phyloP scores from a whole-genome alignment of 2,329 filamentous ascomycete species.

The Tolypocladium guangdongense region DNA sequence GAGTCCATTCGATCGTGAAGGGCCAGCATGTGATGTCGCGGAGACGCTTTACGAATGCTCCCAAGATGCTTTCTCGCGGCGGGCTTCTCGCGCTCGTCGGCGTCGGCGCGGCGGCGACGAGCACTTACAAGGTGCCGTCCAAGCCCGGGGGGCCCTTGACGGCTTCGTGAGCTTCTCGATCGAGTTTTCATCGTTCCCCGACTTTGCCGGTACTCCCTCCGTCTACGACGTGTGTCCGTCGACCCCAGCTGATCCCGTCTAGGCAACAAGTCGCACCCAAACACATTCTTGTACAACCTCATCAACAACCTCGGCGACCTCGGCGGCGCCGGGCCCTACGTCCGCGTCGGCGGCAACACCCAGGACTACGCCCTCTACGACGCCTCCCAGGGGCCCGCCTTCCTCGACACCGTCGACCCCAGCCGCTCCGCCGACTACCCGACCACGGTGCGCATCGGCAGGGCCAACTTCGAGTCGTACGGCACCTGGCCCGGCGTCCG shows the following conservation, averaged over 20 bases:
- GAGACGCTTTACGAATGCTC: too few relatives aligned
- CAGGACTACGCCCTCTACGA: constrained; percentile 56
- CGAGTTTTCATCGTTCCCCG: constrained; percentile 40
- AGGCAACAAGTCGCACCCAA: constrained; percentile 44
- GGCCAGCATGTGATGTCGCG: too few relatives aligned
- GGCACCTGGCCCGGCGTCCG: constrained; percentile 41
- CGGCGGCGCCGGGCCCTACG: constrained; percentile 43
- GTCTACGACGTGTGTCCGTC: too few relatives aligned
- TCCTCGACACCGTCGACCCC: constrained; percentile 41
- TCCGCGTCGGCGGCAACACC: constrained; percentile 56
- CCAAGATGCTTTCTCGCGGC: neutral
- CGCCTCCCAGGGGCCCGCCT: constrained; percentile 33
- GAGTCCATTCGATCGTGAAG: neutral
- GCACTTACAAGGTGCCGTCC: constrained; percentile 5
- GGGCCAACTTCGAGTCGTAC: constrained; percentile 53
- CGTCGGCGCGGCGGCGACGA: constrained; percentile 1
- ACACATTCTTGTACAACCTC: constrained; percentile 49
- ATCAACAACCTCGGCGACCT: constrained; percentile 44
- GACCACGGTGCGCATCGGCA: constrained; percentile 47
- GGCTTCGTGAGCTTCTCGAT: constrained; percentile 40
- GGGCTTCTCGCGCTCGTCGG: constrained; percentile 4
- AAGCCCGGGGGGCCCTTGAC: constrained; percentile 6
- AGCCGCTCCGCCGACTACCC: constrained; percentile 46
- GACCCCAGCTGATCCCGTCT: neutral
- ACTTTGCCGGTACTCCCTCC: constrained; percentile 29